A percentile compares a stretch with the other conserved stretches of the same genome.
phyloP scores from a whole-genome alignment of 2,329 filamentous ascomycete genomes.

The Lojkania enalia region DNA sequence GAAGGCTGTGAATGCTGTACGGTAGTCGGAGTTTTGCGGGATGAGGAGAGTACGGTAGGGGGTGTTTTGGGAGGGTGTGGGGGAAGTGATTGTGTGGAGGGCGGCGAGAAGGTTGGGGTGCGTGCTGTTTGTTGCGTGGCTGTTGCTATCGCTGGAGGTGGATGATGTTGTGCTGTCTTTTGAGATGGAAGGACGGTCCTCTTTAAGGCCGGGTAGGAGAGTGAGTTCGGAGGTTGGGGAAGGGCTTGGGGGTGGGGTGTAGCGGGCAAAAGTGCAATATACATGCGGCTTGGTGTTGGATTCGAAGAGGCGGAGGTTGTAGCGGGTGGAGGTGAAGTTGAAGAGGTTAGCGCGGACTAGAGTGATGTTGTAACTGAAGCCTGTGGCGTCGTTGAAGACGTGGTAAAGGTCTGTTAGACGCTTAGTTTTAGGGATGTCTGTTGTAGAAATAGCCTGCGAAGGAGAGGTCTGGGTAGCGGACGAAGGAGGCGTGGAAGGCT shows the following conservation, averaged over 20 bases:
- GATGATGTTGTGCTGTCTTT: not conserved
- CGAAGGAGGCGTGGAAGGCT: too few species aligned
- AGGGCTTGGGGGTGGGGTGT: conserved; percentile 20
- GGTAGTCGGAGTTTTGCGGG: conserved; percentile 35
- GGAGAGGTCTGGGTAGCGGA: not conserved
- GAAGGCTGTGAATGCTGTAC: conserved; percentile 42
- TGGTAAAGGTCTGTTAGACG: conserved; percentile 57
- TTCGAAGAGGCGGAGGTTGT: conserved; percentile 38
- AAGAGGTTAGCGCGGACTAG: conserved; percentile 58
- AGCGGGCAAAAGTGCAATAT: conserved; percentile 36
- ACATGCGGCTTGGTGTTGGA: conserved; percentile 34
- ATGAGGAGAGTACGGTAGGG: conserved; percentile 31
- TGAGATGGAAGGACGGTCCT: too few species aligned
- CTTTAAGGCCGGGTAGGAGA: not conserved
- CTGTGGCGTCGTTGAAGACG: conserved; percentile 64
- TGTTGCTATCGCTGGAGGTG: too few species aligned
- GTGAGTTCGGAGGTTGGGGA: not conserved
- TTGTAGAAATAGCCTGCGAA: too few species aligned
- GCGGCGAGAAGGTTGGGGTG: conserved; percentile 10
- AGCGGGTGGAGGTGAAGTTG: conserved; percentile 60
- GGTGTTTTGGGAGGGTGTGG: conserved; percentile 1
- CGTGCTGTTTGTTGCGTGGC: not conserved
- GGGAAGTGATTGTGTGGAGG: conserved; percentile 17
- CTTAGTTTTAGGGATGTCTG: conserved; percentile 41
- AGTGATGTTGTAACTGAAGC: conserved; percentile 66